phyloP scores from a whole-genome alignment of 345 rosid genomes.

The Aquilaria malaccensis region DNA sequence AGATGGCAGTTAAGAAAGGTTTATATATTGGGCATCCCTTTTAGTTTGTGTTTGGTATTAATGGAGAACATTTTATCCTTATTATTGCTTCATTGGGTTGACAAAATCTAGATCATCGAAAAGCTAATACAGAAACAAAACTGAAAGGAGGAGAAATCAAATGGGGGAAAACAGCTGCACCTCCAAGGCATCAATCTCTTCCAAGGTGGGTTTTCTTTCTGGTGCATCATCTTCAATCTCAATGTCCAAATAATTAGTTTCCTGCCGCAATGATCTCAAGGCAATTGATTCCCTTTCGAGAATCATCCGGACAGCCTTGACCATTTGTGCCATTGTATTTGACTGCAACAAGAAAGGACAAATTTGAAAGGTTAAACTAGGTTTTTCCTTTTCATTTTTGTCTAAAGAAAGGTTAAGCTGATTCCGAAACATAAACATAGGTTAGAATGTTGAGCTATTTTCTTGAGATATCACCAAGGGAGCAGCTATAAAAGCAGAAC shows the following conservation, averaged over 20 bases:
- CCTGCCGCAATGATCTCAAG: slow-evolving; percentile 27
- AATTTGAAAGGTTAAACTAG: not conserved
- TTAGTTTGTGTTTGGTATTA: too few relatives aligned
- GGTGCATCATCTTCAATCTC: slow-evolving; percentile 90
- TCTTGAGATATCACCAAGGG: not conserved
- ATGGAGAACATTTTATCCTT: too few relatives aligned
- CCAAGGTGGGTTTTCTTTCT: slow-evolving; percentile 72
- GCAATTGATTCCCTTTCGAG: slow-evolving; percentile 66
- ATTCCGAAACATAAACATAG: not conserved
- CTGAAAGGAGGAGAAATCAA: too few relatives aligned
- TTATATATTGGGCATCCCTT: too few relatives aligned
- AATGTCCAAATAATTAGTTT: slow-evolving; percentile 39
- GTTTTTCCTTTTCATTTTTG: not conserved
- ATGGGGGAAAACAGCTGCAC: slow-evolving; percentile 26
- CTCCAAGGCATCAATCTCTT: slow-evolving; percentile 99
- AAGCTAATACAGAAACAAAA: not conserved
- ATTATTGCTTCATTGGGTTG: too few relatives aligned
- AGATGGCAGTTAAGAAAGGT: not conserved
- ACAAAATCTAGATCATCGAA: not conserved
- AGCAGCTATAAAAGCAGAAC: not conserved
- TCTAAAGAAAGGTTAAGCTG: not conserved
- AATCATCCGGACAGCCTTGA: slow-evolving; percentile 87
- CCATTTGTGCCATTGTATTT: slow-evolving; percentile 94
- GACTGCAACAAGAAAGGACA: slow-evolving; percentile 43
- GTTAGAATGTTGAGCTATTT: not conserved